phyloP scores from a whole-genome alignment of 2,329 filamentous ascomycete species.

The Scorias spongiosa region DNA sequence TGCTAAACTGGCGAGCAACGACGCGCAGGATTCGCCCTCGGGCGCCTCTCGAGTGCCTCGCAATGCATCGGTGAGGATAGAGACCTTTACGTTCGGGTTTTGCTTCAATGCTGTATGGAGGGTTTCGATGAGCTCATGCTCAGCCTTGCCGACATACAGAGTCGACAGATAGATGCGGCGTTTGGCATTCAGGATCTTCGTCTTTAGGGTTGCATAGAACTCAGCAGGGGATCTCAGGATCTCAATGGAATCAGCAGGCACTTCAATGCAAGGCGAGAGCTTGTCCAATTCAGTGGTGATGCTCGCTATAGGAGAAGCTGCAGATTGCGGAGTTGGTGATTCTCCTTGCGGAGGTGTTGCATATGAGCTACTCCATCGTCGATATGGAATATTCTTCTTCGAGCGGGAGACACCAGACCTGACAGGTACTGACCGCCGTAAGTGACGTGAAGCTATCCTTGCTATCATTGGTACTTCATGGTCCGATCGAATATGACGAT shows the following conservation, averaged over 20 bases:
- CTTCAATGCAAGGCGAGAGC: slow-evolving; percentile 78
- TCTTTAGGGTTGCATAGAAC: slow-evolving; percentile 83
- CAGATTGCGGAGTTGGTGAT: slow-evolving; percentile 7
- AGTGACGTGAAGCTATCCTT: neutral
- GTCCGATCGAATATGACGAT: too few species aligned
- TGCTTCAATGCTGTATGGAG: slow-evolving; percentile 57
- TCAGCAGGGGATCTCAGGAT: slow-evolving; percentile 69
- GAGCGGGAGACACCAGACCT: neutral
- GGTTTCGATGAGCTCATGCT: slow-evolving; percentile 72
- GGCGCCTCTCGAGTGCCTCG: slow-evolving; percentile 86
- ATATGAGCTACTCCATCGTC: neutral
- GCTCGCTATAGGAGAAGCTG: slow-evolving; percentile 40
- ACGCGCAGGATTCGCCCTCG: slow-evolving; percentile 62
- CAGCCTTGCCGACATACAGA: slow-evolving; percentile 86
- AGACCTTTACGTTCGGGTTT: slow-evolving; percentile 66
- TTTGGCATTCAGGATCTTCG: slow-evolving; percentile 68
- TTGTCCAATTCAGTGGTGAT: slow-evolving; percentile 66
- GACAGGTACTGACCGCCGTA: neutral
- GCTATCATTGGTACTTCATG: neutral
- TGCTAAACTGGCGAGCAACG: slow-evolving; percentile 70
- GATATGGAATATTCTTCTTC: neutral
- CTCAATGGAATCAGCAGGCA: slow-evolving; percentile 63
- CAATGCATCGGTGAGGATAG: slow-evolving; percentile 80
- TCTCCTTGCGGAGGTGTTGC: slow-evolving; percentile 5
- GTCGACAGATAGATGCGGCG: slow-evolving; percentile 83